A percentile compares a stretch with the other conserved stretches of the same genome.
Conservation (phyloP, 208 protist genomes). For the Leishmania gerbilli region DNA sequence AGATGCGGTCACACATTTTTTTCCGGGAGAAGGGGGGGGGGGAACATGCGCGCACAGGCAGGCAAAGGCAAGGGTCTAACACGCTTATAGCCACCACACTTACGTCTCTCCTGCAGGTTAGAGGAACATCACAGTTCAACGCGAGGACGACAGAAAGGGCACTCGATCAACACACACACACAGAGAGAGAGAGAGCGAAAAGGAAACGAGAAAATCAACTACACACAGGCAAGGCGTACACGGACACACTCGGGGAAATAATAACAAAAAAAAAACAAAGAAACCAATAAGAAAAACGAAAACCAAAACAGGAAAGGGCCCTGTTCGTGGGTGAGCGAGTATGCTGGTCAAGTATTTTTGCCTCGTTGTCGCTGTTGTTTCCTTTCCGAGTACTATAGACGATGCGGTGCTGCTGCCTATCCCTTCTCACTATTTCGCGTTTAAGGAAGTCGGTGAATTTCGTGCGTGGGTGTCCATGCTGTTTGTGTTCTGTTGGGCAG, state of each 20-base stretch:
- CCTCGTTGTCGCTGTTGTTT: background rate
- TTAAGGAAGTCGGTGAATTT: background rate
- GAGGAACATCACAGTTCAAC: background rate
- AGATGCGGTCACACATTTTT: background rate
- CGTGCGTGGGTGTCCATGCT: background rate
- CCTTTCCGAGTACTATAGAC: background rate
- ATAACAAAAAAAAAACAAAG: background rate
- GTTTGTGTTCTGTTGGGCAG: background rate
- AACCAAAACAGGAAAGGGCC: background rate
- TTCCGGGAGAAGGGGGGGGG: background rate
- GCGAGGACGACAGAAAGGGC: background rate
- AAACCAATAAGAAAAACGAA: background rate
- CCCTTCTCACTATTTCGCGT: background rate
- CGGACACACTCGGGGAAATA: background rate
- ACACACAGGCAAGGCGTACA: no score
- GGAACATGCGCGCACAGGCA: background rate
- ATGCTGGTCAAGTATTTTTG: background rate
- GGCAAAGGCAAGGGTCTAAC: background rate
- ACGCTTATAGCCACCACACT: background rate
- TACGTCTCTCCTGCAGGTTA: background rate
- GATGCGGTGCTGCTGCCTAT: background rate
- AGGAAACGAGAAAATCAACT: background rate
- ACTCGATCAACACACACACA: background rate
- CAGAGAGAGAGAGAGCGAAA: background rate
- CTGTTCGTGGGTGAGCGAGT: background rate